phyloP scores from a whole-genome alignment of 2,329 filamentous ascomycete species.

The Nemania serpens region DNA sequence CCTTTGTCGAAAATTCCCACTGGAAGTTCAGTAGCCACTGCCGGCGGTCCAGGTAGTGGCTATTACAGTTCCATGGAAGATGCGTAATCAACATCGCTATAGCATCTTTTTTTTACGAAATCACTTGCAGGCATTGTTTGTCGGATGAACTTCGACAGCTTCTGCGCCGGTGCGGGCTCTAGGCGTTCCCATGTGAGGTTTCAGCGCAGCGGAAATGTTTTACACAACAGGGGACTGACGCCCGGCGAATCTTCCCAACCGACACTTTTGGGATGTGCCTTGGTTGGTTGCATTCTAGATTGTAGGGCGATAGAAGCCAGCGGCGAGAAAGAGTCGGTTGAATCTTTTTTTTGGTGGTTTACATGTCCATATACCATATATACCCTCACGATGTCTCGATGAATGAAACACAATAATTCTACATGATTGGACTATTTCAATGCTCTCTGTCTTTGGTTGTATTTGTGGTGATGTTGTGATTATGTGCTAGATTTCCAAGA shows the following conservation, averaged over 20 bases:
- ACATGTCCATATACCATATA: no score
- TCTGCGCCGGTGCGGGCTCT: not conserved
- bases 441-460: no score
- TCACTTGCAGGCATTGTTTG: not conserved
- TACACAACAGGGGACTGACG: not conserved
- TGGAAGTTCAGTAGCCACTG: slow-evolving; percentile 78
- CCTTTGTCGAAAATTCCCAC: slow-evolving; percentile 85
- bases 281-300: not conserved
- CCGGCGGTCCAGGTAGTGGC: slow-evolving; percentile 71
- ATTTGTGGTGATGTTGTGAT: no score
- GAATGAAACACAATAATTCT: no score
- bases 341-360: no score
- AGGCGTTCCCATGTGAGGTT: not conserved
- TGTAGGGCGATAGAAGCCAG: no score
- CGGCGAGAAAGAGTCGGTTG: no score
- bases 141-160: not conserved
- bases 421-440: no score
- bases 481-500: no score
- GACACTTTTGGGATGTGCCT: not conserved
- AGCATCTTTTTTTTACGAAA: not conserved
- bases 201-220: not conserved
- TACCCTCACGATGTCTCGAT: no score
- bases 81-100: slow-evolving; percentile 48
- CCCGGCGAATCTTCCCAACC: not conserved
- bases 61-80: slow-evolving; percentile 78